These are phyloP conservation scores for Tetrapisispora taiwanensis DNA, from an alignment of 805 yeast species.

Conservation along the genomic window DNA sequence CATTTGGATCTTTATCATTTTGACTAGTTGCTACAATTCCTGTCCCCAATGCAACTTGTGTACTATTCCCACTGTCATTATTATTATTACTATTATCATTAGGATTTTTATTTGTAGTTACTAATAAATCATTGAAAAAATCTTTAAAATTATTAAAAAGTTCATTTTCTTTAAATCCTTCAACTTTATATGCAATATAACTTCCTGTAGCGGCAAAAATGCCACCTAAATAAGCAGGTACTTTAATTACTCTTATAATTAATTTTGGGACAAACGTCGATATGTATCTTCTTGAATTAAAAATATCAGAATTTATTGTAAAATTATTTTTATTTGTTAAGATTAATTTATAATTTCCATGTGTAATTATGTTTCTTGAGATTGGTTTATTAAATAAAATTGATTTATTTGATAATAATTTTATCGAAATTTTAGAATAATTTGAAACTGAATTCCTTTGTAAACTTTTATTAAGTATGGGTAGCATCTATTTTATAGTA, in stretches of 20 bases:
- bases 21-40: slow-evolving; percentile 23
- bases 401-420: not conserved
- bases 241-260: slow-evolving; percentile 42
- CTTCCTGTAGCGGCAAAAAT: slow-evolving; percentile 92
- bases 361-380: not conserved
- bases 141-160: slow-evolving; percentile 54
- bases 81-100: slow-evolving; percentile 45
- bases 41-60: slow-evolving; percentile 21
- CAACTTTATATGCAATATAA: slow-evolving; percentile 83
- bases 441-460: not conserved
- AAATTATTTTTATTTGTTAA: not conserved
- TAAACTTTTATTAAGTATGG: not conserved
- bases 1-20: slow-evolving; percentile 32
- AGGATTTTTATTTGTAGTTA: slow-evolving; percentile 23
- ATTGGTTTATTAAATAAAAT: not conserved
- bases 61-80: slow-evolving; percentile 34
- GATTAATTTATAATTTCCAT: not conserved
- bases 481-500: too few relatives aligned
- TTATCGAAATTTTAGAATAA: not conserved
- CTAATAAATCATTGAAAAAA: slow-evolving; percentile 36
- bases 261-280: slow-evolving; percentile 40
- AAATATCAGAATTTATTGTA: not conserved
- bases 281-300: slow-evolving; percentile 12
- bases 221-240: slow-evolving; percentile 82
- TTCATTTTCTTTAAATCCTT: slow-evolving; percentile 51